Base-by-base conservation (phyloP, 768 basidiomycete genomes). In the Lentinula sp. region DNA sequence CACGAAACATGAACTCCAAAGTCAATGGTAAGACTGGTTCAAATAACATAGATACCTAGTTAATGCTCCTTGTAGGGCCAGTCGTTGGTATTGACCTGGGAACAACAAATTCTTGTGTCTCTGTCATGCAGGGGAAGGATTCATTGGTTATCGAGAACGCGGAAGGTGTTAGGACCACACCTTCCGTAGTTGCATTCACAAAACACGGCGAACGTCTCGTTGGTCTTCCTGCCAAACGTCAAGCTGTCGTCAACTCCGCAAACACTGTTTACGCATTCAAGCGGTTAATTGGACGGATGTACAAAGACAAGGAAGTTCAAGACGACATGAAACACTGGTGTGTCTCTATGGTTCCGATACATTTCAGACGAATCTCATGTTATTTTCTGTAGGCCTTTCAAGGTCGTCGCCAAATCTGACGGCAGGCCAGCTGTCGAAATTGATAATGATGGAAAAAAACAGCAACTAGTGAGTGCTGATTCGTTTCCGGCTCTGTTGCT, bases 1-100 rank as follows among this genome's bases (percentile, higher is more conserved):
- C 90, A 68, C 86, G 94, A 75, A 93, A 88, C 79, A 95, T 95
- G 92, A 95, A 95, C 81, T 86, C 90, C 50, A 63, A 62, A 84
- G 91, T 96, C 74, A 85, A 81, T 64, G 95, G 91, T 91, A 64
- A 45, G 85, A 73, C 32, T 57, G 58, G 64, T 45, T 62, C 33
- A 33, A 28, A 66, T 43, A 57, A 54, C 53, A 41, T 16, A 58
- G 46, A 32, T 15, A 23, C 10, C 39, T 59, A 53, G 55, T 41
- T 55, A 12, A 54, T 37, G 60, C 36, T 37, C 35, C 50, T 33
- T 37, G 7, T 41, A 88, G 91, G 90, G 64, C 92, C 94, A 56
- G 93, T 97, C 62, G 82, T 95, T 73, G 93, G 95, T 79, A 98
- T 98, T 79, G 95, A 98, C 79, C 81, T 98, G 80, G 95, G 94